phyloP scores from a whole-genome alignment of 2,329 filamentous ascomycete species.

The Monosporascus sp. region DNA sequence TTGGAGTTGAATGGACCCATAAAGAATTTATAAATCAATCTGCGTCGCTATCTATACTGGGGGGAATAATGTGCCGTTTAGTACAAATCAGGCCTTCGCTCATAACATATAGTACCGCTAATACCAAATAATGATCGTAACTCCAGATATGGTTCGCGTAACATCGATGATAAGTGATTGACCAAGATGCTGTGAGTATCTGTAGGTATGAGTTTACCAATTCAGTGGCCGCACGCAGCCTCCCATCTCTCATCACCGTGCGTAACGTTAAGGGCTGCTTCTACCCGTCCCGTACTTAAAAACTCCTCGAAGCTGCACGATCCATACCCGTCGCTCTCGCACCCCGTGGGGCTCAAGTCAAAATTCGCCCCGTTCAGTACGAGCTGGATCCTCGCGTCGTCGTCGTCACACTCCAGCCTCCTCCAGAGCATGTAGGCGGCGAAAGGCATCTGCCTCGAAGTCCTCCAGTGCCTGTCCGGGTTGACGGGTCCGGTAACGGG shows the following conservation, averaged over 20 bases:
- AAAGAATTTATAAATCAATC: too few relatives aligned
- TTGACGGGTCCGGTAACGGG: slow-evolving; percentile 12
- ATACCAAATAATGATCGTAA: too few relatives aligned
- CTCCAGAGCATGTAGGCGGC: slow-evolving; percentile 17
- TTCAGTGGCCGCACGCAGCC: slow-evolving; percentile 4
- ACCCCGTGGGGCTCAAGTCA: slow-evolving; percentile 13
- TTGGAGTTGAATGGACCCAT: too few relatives aligned
- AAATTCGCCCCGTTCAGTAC: slow-evolving; percentile 18
- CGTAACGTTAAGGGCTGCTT: slow-evolving; percentile 11
- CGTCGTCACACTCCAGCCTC: slow-evolving; percentile 11
- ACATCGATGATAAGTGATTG: too few relatives aligned
- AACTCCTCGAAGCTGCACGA: slow-evolving; percentile 16
- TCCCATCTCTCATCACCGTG: slow-evolving; percentile 15
- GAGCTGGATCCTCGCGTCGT: slow-evolving; percentile 12
- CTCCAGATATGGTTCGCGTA: too few relatives aligned
- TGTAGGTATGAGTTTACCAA: too few relatives aligned
- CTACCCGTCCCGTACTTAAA: slow-evolving; percentile 6
- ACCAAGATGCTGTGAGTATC: too few relatives aligned
- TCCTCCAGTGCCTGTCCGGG: slow-evolving; percentile 12
- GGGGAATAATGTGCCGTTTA: too few relatives aligned
- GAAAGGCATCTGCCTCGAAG: slow-evolving; percentile 15
- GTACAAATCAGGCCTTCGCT: too few relatives aligned
- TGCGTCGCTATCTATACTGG: too few relatives aligned
- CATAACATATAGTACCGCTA: too few relatives aligned
- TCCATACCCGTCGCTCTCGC: slow-evolving; percentile 14